Conservation (phyloP, 148 eudicot genomes). For the Suaeda aralocaspica region DNA sequence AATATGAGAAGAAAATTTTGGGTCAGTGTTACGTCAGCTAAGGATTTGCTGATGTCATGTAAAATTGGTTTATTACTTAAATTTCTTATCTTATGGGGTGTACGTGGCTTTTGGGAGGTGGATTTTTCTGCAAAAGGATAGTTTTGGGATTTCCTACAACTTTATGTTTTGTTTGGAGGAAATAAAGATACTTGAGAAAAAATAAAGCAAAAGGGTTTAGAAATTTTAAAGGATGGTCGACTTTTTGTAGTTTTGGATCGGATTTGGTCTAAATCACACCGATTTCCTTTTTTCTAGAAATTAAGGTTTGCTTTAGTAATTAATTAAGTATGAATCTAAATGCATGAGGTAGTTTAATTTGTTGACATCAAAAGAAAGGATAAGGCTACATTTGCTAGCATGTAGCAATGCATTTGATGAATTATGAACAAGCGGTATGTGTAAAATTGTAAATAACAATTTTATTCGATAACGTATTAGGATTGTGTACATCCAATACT, state of each 20-base stretch:
- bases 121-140: constrained; percentile 16
- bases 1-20: not conserved
- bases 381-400: no score
- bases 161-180: not conserved
- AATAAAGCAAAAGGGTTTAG: not conserved
- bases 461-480: no score
- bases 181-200: not conserved
- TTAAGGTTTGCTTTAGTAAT: not conserved
- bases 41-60: constrained; percentile 16
- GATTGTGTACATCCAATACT: no score
- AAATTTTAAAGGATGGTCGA: not conserved
- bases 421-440: no score
- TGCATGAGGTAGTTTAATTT: not conserved
- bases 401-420: no score
- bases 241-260: no score
- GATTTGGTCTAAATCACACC: constrained; percentile 6
- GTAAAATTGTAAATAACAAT: no score
- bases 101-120: constrained; percentile 21
- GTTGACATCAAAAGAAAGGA: not conserved
- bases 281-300: constrained; percentile 4
- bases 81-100: no score
- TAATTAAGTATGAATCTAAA: not conserved
- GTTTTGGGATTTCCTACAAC: not conserved
- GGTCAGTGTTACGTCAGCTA: constrained; percentile 20
- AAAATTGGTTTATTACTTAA: not conserved